A percentile compares a stretch with the other conserved stretches of the same genome.
These are phyloP conservation scores for Grosmannia clavigera DNA, from an alignment of 2,329 filamentous ascomycete species.

Conservation along the genomic window DNA sequence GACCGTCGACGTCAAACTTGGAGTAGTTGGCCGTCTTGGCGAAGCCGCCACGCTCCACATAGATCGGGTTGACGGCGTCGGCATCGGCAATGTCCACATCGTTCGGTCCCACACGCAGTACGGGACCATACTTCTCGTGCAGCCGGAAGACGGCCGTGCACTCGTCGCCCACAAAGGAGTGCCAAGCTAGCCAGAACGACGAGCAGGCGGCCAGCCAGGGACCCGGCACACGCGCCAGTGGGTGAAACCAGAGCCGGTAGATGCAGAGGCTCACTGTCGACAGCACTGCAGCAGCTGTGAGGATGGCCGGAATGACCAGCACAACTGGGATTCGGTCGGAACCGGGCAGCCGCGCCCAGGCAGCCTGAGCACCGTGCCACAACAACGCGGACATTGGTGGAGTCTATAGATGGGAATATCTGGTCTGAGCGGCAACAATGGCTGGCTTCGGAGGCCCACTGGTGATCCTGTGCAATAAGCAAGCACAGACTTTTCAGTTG, in stretches of 20 bases:
- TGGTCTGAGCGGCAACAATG: background rate
- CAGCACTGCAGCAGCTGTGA: background rate
- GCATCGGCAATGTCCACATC: conserved; percentile 7
- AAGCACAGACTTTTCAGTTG: background rate
- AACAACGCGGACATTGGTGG: background rate
- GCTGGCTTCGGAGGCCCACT: background rate
- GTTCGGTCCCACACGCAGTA: conserved; percentile 9
- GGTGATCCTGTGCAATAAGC: background rate
- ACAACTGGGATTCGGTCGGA: background rate
- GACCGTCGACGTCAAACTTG: conserved; percentile 8
- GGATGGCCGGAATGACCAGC: background rate
- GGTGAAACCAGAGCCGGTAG: conserved; percentile 29
- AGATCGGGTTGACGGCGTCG: conserved; percentile 6
- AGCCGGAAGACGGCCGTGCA: conserved; percentile 4
- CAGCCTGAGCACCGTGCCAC: background rate
- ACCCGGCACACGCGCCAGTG: conserved; percentile 20
- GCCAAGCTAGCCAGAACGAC: conserved; percentile 8
- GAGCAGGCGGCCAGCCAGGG: conserved; percentile 18
- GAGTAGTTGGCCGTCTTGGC: conserved; percentile 4
- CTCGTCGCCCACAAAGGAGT: conserved; percentile 6
- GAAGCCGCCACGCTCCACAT: conserved; percentile 8
- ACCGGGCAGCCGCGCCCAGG: background rate
- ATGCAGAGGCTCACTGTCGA: background rate
- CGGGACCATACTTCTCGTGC: conserved; percentile 9
- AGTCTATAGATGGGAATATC: background rate